A percentile compares a stretch with the other conserved stretches of the same genome.
phyloP scores from a whole-genome alignment of 305 asterid genomes.

The Vinca major region DNA sequence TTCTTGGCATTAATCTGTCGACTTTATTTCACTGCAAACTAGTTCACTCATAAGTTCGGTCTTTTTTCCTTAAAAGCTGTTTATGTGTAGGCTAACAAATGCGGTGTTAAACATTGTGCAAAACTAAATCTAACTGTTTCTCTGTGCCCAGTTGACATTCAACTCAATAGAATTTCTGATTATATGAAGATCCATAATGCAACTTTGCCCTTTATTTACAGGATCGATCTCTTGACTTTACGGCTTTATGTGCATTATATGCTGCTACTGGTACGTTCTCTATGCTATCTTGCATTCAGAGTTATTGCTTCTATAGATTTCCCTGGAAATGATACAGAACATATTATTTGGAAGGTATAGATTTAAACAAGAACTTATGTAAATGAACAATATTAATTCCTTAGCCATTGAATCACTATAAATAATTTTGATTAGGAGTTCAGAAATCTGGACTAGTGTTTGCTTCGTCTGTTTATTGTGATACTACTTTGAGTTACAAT shows the following conservation, averaged over 20 bases:
- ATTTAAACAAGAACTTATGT: neutral
- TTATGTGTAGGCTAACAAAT: neutral
- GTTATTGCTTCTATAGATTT: neutral
- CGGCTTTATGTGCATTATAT: constrained; percentile 71
- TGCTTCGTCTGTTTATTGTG: neutral
- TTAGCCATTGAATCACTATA: neutral
- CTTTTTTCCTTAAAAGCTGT: neutral
- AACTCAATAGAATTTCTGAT: neutral
- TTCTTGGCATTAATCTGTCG: neutral
- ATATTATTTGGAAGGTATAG: neutral
- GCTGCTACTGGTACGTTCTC: constrained; percentile 72
- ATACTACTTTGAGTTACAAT: neutral
- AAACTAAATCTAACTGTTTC: neutral
- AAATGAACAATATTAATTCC: neutral
- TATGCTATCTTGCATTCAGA: neutral
- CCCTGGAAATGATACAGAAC: neutral
- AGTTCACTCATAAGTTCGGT: neutral
- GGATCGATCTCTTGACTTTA: constrained; percentile 90
- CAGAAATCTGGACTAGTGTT: neutral
- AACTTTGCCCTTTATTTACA: constrained; percentile 28
- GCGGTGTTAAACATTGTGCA: neutral
- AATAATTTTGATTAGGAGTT: neutral
- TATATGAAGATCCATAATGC: constrained; percentile 17
- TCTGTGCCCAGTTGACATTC: neutral
- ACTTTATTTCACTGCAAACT: neutral